These are phyloP conservation scores for Blastocystis sp. DNA, from an alignment of 352 stramenopile genomes.

Conservation along the genomic window DNA sequence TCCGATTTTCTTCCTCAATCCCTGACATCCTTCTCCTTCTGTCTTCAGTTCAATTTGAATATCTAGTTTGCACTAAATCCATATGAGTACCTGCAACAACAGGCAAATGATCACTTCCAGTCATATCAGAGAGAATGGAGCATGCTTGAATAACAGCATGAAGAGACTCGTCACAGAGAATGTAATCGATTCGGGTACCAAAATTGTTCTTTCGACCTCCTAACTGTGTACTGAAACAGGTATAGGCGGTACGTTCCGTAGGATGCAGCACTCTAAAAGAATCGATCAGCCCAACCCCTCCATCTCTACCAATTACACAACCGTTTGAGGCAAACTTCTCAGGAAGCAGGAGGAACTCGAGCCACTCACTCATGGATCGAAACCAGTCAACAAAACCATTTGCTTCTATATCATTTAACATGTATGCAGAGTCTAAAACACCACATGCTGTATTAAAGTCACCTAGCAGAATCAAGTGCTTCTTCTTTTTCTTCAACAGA, in stretches of 20 bases:
- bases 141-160: background rate
- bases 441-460: constrained; percentile 9
- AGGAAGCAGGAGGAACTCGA: background rate
- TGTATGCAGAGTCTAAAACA: constrained; percentile 14
- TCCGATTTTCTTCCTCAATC: background rate
- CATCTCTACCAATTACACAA: background rate
- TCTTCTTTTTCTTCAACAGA: background rate
- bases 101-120: background rate
- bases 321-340: background rate
- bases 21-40: background rate
- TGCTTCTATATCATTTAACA: background rate
- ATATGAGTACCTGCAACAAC: background rate
- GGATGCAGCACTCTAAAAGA: constrained; percentile 80
- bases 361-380: constrained; percentile 24
- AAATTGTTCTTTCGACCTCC: constrained; percentile 83
- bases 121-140: background rate
- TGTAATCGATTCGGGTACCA: constrained; percentile 84
- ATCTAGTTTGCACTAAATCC: background rate
- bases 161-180: constrained; percentile 72
- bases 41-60: background rate
- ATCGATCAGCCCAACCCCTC: constrained; percentile 74
- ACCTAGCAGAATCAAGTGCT: background rate
- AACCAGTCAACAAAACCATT: background rate
- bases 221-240: constrained; percentile 84
- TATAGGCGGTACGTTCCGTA: constrained; percentile 77